Conservation (phyloP, 768 basidiomycete genomes). For the Boletus sp. region DNA sequence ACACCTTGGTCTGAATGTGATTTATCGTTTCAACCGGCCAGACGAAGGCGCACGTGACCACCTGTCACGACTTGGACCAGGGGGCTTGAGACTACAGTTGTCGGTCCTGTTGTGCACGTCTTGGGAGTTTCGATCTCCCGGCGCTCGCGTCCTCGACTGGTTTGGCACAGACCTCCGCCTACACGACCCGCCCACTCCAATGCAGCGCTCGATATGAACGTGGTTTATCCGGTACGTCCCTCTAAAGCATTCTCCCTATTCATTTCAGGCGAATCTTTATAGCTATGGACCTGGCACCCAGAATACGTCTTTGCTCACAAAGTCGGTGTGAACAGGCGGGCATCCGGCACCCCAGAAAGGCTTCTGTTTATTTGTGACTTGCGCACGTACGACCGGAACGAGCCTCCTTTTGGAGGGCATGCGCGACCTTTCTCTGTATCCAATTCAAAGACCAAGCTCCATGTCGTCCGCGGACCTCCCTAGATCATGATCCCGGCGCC, state of each 20-base stretch:
- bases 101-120: not conserved
- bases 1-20: constrained; percentile 17
- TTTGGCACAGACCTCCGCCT: constrained; percentile 12
- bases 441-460: constrained; percentile 18
- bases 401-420: constrained; percentile 13
- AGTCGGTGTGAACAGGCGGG: constrained; percentile 9
- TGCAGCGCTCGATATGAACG: not conserved
- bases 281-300: constrained; percentile 4
- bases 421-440: constrained; percentile 8
- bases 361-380: not conserved
- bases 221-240: constrained; percentile 9
- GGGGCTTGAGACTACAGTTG: not conserved
- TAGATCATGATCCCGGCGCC: constrained; percentile 9
- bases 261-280: not conserved
- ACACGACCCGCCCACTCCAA: constrained; percentile 1
- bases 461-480: constrained; percentile 21
- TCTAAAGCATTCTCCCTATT: not conserved
- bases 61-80: not conserved
- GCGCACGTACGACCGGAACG: constrained; percentile 6
- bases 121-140: not conserved
- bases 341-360: not conserved
- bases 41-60: constrained; percentile 17
- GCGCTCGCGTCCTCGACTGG: not conserved
- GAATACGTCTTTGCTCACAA: not conserved
- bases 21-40: constrained; percentile 4